Conservation (phyloP, 352 stramenopile genomes). For the Pythium chondricola region DNA sequence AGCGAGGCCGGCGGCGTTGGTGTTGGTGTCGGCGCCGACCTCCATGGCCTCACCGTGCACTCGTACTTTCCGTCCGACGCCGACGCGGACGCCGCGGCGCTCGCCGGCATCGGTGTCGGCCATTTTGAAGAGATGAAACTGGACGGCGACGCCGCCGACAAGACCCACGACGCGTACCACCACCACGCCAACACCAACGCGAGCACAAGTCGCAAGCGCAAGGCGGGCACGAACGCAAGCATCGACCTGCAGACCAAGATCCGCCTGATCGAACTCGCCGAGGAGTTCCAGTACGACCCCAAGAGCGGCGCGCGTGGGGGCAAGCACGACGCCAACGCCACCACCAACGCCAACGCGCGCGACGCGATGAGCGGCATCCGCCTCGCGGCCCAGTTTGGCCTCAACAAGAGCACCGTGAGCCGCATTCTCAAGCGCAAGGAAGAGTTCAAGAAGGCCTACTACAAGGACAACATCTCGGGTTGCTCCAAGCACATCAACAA, state of each 20-base stretch:
- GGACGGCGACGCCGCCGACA: not conserved
- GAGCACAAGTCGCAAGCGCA: constrained; percentile 33
- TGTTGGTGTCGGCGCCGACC: not conserved
- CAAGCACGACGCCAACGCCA: not conserved
- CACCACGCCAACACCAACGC: not conserved
- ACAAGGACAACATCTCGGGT: constrained; percentile 81
- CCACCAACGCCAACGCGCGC: constrained; percentile 14
- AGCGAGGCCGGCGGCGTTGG: constrained; percentile 8
- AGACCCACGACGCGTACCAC: not conserved
- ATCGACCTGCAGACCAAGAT: constrained; percentile 84
- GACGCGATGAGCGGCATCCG: constrained; percentile 71
- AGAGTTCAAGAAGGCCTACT: constrained; percentile 84
- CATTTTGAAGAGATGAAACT: constrained; percentile 14
- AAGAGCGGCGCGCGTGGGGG: constrained; percentile 24
- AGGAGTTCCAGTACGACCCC: constrained; percentile 78
- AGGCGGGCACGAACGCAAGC: constrained; percentile 52
- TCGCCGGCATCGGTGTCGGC: constrained; percentile 6
- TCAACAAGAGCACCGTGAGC: constrained; percentile 81
- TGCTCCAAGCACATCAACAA: constrained; percentile 86
- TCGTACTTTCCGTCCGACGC: constrained; percentile 11
- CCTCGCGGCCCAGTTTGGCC: constrained; percentile 60
- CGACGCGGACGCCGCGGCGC: constrained; percentile 2
- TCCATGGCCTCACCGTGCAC: constrained; percentile 3
- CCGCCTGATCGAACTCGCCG: constrained; percentile 71
- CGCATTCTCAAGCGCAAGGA: constrained; percentile 85